Evolutionary conservation across 305 asterid species (phyloP).

Genomic region (Andrographis paniculata): DNA sequence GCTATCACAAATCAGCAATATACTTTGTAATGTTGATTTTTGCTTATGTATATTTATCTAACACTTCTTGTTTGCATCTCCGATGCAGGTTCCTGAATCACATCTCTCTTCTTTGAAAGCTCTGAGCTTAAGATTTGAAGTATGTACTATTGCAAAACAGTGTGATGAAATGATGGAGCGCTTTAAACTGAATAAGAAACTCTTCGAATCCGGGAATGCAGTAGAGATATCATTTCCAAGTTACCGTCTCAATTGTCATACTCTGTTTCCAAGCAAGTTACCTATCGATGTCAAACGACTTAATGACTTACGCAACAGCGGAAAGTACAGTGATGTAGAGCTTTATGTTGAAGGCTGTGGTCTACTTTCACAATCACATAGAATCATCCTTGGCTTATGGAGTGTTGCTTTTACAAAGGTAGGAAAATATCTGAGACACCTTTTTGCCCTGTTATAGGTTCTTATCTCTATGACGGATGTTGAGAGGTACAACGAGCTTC

Average conservation of each 20-base stretch:
- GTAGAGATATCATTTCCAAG: constrained; percentile 69
- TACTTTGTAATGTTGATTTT: background rate
- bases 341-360: constrained; percentile 62
- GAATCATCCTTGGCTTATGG: constrained; percentile 86
- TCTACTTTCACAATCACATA: constrained; percentile 51
- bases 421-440: constrained; percentile 2
- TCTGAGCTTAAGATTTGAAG: constrained; percentile 65
- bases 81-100: constrained; percentile 60
- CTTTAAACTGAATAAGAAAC: constrained; percentile 53
- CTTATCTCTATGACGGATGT: background rate
- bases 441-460: background rate
- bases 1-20: background rate
- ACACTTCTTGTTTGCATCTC: constrained; percentile 9
- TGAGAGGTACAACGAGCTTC: background rate
- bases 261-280: constrained; percentile 46
- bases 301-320: constrained; percentile 39
- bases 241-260: constrained; percentile 38
- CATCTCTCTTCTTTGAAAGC: constrained; percentile 47
- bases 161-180: constrained; percentile 73
- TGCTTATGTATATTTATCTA: background rate
- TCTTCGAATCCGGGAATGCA: constrained; percentile 60
- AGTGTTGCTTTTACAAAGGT: constrained; percentile 92
- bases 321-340: constrained; percentile 72
- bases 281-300: constrained; percentile 63
- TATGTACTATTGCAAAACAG: constrained; percentile 52